Conservation (phyloP, 2,329 filamentous ascomycete genomes). For the Penicillium griseofulvum region DNA sequence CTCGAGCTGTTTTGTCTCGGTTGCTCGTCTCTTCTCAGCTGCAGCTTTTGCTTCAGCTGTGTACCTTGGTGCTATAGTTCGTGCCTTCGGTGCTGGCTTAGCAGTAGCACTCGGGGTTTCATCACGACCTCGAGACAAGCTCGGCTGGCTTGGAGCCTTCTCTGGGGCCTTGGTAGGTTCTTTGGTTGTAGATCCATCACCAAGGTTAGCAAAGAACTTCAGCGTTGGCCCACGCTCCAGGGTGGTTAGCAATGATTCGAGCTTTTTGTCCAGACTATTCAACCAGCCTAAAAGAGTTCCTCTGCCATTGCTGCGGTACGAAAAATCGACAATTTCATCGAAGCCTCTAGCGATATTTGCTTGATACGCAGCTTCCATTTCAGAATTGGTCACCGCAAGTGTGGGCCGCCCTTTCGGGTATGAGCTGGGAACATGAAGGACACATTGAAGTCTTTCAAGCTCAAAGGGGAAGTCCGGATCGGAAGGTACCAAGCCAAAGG, state of each 20-base stretch:
- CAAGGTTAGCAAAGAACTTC: constrained; percentile 63
- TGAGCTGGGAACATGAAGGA: constrained; percentile 60
- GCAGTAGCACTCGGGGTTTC: neutral
- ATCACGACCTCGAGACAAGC: neutral
- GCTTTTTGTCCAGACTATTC: constrained; percentile 68
- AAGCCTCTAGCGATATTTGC: constrained; percentile 77
- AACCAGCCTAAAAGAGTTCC: constrained; percentile 63
- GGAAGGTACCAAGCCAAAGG: constrained; percentile 67
- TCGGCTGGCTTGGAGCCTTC: neutral
- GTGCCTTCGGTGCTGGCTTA: constrained; percentile 1
- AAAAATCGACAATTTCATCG: constrained; percentile 59
- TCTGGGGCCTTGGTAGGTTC: constrained; percentile 9
- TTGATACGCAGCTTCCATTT: constrained; percentile 69
- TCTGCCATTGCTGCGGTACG: constrained; percentile 42
- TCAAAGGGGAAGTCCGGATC: constrained; percentile 85
- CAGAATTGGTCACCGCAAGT: constrained; percentile 65
- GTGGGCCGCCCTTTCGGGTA: constrained; percentile 61
- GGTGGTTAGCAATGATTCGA: constrained; percentile 68
- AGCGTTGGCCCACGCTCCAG: constrained; percentile 70
- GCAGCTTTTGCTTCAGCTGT: constrained; percentile 59
- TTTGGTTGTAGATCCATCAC: constrained; percentile 34
- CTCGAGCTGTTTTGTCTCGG: constrained; percentile 70
- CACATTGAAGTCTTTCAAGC: constrained; percentile 65
- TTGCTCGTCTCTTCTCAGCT: constrained; percentile 62
- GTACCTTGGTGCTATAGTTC: constrained; percentile 50